phyloP scores from a whole-genome alignment of 768 basidiomycete genomes.

The Termitomyces sp. region DNA sequence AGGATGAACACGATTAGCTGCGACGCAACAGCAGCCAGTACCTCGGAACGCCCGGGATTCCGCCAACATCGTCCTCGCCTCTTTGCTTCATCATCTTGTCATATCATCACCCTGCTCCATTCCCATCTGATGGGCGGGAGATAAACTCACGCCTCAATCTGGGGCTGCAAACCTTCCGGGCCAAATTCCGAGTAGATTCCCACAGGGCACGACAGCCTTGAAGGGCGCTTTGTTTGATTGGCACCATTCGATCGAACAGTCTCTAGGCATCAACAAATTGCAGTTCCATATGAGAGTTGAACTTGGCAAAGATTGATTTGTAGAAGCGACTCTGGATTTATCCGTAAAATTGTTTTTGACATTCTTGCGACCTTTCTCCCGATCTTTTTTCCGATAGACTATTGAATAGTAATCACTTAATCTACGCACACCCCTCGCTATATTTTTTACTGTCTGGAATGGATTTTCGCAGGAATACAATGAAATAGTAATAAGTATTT shows the following conservation, averaged over 20 bases:
- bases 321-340: background rate
- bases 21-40: background rate
- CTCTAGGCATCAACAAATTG: background rate
- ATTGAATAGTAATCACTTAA: background rate
- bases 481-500: background rate
- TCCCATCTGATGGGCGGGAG: too few relatives aligned
- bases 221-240: background rate
- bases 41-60: background rate
- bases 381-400: background rate
- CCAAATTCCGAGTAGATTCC: background rate
- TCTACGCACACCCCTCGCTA: background rate
- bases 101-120: background rate
- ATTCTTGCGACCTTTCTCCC: background rate
- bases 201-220: background rate
- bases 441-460: background rate
- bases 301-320: background rate
- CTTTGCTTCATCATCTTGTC: background rate
- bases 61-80: background rate
- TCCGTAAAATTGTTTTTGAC: background rate
- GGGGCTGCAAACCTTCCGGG: background rate
- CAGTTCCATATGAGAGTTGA: background rate
- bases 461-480: background rate
- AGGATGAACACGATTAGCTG: background rate
- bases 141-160: background rate
- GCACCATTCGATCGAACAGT: background rate